Percentiles rank a stretch among this genome's conserved stretches.
These are phyloP conservation scores for Lagerstroemia speciosa DNA, from an alignment of 345 rosid genomes.

Conservation along the genomic window DNA sequence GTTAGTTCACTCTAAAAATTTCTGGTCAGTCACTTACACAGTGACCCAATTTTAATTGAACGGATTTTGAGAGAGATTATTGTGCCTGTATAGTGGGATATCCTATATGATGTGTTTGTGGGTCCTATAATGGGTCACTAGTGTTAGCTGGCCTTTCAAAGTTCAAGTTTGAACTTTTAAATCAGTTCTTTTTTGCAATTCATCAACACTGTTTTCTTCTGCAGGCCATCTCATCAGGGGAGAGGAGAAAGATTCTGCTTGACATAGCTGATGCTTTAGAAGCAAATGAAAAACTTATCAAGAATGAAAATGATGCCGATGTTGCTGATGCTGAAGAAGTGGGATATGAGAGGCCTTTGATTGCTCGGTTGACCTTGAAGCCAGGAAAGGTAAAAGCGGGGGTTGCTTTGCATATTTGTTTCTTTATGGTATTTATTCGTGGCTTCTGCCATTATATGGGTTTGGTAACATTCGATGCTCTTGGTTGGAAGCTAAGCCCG, in stretches of 20 bases:
- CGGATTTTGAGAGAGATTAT: slow-evolving; percentile 3
- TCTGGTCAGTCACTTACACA: slow-evolving; percentile 1
- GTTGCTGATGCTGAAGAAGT: slow-evolving; percentile 63
- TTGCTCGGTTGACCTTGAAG: slow-evolving; percentile 74
- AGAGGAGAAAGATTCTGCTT: slow-evolving; percentile 63
- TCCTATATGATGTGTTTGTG: background rate
- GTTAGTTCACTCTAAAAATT: background rate
- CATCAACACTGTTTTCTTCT: slow-evolving; percentile 12
- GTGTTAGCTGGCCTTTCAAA: background rate
- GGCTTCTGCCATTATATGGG: background rate
- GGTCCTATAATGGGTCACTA: background rate
- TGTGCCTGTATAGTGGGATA: background rate
- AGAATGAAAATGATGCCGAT: slow-evolving; percentile 70
- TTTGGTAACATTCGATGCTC: background rate
- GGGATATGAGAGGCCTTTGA: slow-evolving; percentile 70
- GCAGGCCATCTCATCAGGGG: slow-evolving; percentile 63
- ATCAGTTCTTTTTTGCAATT: background rate
- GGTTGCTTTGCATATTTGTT: background rate
- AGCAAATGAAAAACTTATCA: slow-evolving; percentile 61
- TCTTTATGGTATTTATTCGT: slow-evolving; percentile 1
- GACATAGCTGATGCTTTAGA: slow-evolving; percentile 78
- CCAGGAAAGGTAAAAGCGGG: slow-evolving; percentile 89
- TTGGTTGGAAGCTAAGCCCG: background rate
- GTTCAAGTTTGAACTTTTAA: background rate
- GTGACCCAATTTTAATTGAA: background rate